Evolutionary conservation across 495 filamentous ascomycete species (phyloP), one percentile per base, ranked within the genome.

Genomic region (Neurospora sp.): DNA sequence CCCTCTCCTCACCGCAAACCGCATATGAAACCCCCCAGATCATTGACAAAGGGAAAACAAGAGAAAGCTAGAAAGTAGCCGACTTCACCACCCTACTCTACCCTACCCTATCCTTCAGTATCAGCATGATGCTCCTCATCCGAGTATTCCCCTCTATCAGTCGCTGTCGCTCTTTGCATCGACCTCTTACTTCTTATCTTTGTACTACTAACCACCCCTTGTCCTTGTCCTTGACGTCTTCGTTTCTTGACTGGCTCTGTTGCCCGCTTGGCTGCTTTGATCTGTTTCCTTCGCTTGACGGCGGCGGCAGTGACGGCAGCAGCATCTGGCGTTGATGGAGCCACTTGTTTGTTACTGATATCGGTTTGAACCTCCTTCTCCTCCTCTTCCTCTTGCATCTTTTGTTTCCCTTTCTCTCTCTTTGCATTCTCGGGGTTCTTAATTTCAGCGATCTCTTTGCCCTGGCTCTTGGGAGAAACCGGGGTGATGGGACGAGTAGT

Each of bases 251-350:
- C 68, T 6, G 74, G 74, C 27, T 61, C 53, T 9, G 53, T 35
- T 8, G 77, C 73, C 10, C 81, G 71, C 71, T 78, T 75, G 12
- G 46, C 71, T 14, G 79, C 69, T 72, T 80, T 84, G 6, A 69
- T 74, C 31, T 83, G 76, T 74, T 81, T 81, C 41, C 81, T 73
- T 69, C 81, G 70, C 69, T 71, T 75, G 4, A 80, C 78, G 6
- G 80, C 74, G 7, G 72, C 74, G 0, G 78, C 42, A 71, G 48
- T 37, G 71, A 73, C 48, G 39, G 73, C 70, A 70, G 69, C 70
- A 27, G 59, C 37, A 71, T 65, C 16, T 72, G 27, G 37, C 42
- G 71, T 35, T 69, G 37, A 40, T 72, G 38, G 20, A 59, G 48
- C 9, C 42, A 39, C 10, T 65, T 68, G 48, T 71, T 61, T 20